Conservation (phyloP, 2,329 filamentous ascomycete genomes). For the Ustilaginoidea virens region DNA sequence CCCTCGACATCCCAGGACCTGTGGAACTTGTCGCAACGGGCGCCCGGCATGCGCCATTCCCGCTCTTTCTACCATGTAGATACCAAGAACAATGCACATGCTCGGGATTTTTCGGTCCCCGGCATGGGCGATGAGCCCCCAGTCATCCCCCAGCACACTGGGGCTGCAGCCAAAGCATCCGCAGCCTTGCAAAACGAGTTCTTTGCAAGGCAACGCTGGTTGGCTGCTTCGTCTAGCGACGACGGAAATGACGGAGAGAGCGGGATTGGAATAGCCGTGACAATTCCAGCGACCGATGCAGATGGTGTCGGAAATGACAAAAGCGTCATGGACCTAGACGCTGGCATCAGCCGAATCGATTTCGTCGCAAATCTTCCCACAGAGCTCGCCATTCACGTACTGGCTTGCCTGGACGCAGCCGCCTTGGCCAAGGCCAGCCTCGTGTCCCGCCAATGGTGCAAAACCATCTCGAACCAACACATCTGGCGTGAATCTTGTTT, state of each 20-base stretch:
- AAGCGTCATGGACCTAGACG: conserved; percentile 16
- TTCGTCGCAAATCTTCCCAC: conserved; percentile 39
- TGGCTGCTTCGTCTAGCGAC: conserved; percentile 24
- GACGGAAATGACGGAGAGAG: conserved; percentile 45
- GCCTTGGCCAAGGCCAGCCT: conserved; percentile 31
- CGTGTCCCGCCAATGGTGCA: conserved; percentile 36
- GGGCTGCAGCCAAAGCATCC: conserved; percentile 45
- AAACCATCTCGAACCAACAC: conserved; percentile 34
- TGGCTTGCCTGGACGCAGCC: conserved; percentile 38
- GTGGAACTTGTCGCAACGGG: conserved; percentile 37
- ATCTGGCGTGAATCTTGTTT: conserved; percentile 51
- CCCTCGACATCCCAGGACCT: conserved; percentile 33
- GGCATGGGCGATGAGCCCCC: conserved; percentile 39
- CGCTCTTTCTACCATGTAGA: conserved; percentile 29
- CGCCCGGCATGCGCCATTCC: conserved; percentile 32
- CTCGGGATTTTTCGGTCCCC: conserved; percentile 25
- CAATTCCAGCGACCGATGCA: conserved; percentile 23
- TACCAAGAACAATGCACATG: conserved; percentile 10
- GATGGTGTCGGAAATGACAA: conserved; percentile 19
- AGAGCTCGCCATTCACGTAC: conserved; percentile 43
- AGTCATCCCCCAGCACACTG: conserved; percentile 42
- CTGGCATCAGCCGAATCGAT: conserved; percentile 37
- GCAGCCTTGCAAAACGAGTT: conserved; percentile 44
- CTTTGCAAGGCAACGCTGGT: conserved; percentile 23
- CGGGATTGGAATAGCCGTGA: conserved; percentile 45